Base-by-base conservation (phyloP, 139 green algal genomes). In the Diplosphaera chodatii region DNA sequence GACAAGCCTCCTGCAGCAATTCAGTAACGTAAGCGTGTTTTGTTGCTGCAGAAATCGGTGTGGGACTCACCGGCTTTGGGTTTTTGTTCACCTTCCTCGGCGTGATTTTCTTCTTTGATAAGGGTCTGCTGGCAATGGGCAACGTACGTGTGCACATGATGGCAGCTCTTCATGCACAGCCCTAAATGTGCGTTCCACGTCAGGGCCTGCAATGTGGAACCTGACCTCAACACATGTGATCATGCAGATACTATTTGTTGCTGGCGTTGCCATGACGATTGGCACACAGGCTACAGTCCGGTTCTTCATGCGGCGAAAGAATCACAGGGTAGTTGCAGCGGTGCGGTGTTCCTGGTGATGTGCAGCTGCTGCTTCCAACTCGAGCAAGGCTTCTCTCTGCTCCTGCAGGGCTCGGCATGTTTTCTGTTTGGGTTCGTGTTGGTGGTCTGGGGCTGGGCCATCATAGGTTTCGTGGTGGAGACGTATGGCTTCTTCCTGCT, bases 51-150 rank as follows among this genome's bases (percentile, higher is more conserved):
- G 94, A 98, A 76, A 98, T 99, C 41, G 95, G 95, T 18, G 87
- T 99, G 55, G 95, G 92, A 29, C 78, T 99, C 3, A 98, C 93
- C 13, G 89, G 77, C 27, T 94, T 98, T 78, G 95, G 95, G 22
- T 78, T 96, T 21, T 69, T 97, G 0, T 99, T 99, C 81, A 88
- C 86, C 3, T 79, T 97, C 22, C 81, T 99, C 4, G 95, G 95
- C 4, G 89, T 98, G 31, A 40, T 99, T 0, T 88, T 99, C 64
- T 94, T 99, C 75, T 98, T 99, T 78, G 95, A 99, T 74, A 88
- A 86, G 40, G 92, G 91, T 0, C 82, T 99, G 13, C 85, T 99
- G 20, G 91, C 95, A 3, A 97, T 99, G 90, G 95, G 95, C 6
- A 99, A 99, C 66, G 91, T 98, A 63, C 83, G 86, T 28, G 22